Evolutionary conservation across 768 basidiomycete genomes (phyloP).

Genomic region (Trametes cubensis): DNA sequence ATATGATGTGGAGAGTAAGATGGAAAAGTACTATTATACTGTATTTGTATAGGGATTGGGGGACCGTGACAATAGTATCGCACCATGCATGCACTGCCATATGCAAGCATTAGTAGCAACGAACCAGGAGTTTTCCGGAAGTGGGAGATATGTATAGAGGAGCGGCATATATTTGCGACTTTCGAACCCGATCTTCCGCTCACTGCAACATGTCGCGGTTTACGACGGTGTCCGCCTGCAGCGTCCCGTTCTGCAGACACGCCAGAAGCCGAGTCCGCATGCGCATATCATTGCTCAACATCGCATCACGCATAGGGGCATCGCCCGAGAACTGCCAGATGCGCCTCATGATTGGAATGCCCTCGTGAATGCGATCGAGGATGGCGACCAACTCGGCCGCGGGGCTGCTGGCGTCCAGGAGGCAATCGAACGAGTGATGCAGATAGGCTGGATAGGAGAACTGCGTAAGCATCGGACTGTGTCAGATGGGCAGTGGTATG

Average conservation of each 20-base stretch:
- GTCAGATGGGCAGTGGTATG: background rate
- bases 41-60: too few species aligned
- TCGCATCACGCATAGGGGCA: background rate
- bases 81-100: too few species aligned
- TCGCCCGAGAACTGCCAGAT: conserved; percentile 27
- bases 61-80: too few species aligned
- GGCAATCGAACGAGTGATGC: conserved; percentile 10
- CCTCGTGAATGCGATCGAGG: conserved; percentile 16
- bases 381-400: conserved; percentile 4
- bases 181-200: too few species aligned
- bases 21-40: too few species aligned
- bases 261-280: background rate
- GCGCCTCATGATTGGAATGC: conserved; percentile 17
- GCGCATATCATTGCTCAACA: background rate
- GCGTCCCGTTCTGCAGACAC: background rate
- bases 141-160: background rate
- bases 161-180: background rate
- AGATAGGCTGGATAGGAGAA: conserved; percentile 17
- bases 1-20: too few species aligned
- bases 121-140: too few species aligned
- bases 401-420: conserved; percentile 3
- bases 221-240: background rate
- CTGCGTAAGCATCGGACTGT: background rate
- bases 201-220: background rate
- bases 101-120: too few species aligned